A percentile compares a stretch with the other conserved stretches of the same genome.
These are phyloP conservation scores for Scheffersomyces titani DNA, from an alignment of 1,139 yeast genomes.

Conservation along the genomic window DNA sequence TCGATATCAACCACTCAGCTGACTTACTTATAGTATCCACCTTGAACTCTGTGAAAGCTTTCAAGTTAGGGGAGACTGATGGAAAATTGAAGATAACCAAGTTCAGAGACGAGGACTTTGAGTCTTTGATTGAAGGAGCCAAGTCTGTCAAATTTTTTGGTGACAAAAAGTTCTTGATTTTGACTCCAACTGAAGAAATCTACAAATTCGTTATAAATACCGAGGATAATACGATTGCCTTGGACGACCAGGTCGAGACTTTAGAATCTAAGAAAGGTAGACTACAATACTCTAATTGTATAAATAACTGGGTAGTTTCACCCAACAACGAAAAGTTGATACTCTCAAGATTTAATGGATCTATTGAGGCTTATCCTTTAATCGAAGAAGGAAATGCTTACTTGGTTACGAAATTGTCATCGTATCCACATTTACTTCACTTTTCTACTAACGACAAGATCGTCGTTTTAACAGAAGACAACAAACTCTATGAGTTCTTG, in stretches of 20 bases:
- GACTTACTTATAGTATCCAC: slow-evolving; percentile 72
- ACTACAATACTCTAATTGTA: slow-evolving; percentile 39
- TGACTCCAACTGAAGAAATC: slow-evolving; percentile 69
- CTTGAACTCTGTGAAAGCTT: slow-evolving; percentile 66
- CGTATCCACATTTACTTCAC: slow-evolving; percentile 62
- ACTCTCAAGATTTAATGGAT: slow-evolving; percentile 64
- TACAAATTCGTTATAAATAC: slow-evolving; percentile 45
- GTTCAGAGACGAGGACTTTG: slow-evolving; percentile 50
- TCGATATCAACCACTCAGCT: slow-evolving; percentile 68
- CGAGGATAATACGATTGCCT: slow-evolving; percentile 23
- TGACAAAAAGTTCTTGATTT: slow-evolving; percentile 49
- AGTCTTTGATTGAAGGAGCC: slow-evolving; percentile 56
- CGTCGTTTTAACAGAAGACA: slow-evolving; percentile 71
- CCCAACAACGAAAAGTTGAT: slow-evolving; percentile 48
- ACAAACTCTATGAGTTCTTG: slow-evolving; percentile 68
- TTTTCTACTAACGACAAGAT: slow-evolving; percentile 57
- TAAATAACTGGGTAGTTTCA: slow-evolving; percentile 54
- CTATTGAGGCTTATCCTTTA: slow-evolving; percentile 54
- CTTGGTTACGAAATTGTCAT: slow-evolving; percentile 52
- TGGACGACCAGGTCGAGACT: slow-evolving; percentile 44
- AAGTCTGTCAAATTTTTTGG: slow-evolving; percentile 49
- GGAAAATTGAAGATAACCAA: slow-evolving; percentile 53
- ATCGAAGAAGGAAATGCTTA: slow-evolving; percentile 13
- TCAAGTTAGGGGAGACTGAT: slow-evolving; percentile 46
- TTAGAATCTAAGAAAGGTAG: slow-evolving; percentile 26